Percentiles rank a stretch among this genome's conserved stretches.
phyloP scores from a whole-genome alignment of 768 basidiomycete genomes.

The Holtermannia corniformis region DNA sequence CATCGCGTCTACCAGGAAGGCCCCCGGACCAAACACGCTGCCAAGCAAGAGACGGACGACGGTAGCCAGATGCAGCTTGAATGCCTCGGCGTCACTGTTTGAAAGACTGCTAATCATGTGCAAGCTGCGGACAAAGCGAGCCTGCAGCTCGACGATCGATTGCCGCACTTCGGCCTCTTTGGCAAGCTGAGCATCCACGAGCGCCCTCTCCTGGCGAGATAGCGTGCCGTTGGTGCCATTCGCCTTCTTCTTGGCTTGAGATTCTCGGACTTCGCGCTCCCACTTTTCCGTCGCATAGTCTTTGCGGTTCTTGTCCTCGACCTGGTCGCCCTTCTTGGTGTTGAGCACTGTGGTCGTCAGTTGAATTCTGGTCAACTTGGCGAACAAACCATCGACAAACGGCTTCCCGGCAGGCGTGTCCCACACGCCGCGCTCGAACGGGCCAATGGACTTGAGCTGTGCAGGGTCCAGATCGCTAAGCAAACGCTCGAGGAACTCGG shows the following conservation, averaged over 20 bases:
- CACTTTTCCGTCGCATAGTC: slow-evolving; percentile 82
- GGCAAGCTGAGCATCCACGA: slow-evolving; percentile 72
- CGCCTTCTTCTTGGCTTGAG: slow-evolving; percentile 70
- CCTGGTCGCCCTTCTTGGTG: slow-evolving; percentile 50
- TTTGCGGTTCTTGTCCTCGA: slow-evolving; percentile 61
- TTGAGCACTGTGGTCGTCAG: slow-evolving; percentile 50
- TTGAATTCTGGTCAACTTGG: not conserved
- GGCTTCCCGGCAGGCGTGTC: slow-evolving; percentile 68
- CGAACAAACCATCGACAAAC: slow-evolving; percentile 63
- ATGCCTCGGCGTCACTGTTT: slow-evolving; percentile 47
- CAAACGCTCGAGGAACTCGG: slow-evolving; percentile 60
- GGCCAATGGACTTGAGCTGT: slow-evolving; percentile 55
- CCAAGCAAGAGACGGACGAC: slow-evolving; percentile 56
- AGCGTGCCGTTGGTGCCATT: slow-evolving; percentile 46
- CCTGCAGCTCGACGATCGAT: slow-evolving; percentile 52
- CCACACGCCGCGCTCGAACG: slow-evolving; percentile 75
- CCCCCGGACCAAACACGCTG: slow-evolving; percentile 55
- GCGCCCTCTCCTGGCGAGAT: slow-evolving; percentile 73
- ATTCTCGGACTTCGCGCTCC: slow-evolving; percentile 87
- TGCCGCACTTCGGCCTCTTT: slow-evolving; percentile 65
- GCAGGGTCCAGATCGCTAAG: slow-evolving; percentile 55
- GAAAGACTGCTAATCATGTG: slow-evolving; percentile 60
- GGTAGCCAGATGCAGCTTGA: slow-evolving; percentile 51
- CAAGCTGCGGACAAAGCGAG: slow-evolving; percentile 57
- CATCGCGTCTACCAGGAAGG: slow-evolving; percentile 52